These are phyloP conservation scores for Wallacemonas rigidus DNA, from an alignment of 208 protist species.

Conservation along the genomic window DNA sequence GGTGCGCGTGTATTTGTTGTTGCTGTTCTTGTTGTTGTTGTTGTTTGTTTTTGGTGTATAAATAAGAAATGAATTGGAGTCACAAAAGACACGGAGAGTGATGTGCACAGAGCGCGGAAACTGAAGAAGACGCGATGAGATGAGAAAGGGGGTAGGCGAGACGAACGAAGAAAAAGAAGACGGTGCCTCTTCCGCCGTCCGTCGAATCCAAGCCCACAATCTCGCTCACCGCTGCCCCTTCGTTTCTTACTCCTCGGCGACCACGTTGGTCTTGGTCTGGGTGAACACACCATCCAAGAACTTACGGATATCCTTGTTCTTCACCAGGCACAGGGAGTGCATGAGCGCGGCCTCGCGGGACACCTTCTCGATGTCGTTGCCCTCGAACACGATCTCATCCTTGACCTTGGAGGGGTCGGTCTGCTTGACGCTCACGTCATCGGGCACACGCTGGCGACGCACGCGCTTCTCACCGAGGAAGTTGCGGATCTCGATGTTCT, in stretches of 20 bases:
- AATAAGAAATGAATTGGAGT: background rate
- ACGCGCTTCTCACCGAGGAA: constrained; percentile 99
- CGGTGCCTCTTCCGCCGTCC: too few relatives aligned
- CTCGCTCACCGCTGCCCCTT: background rate
- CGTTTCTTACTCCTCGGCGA: constrained; percentile 50
- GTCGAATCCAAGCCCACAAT: too few relatives aligned
- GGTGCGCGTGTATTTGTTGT: background rate
- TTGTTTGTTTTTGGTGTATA: constrained; percentile 1
- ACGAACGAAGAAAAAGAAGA: too few relatives aligned
- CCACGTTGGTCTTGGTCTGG: constrained; percentile 93
- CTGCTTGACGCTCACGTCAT: constrained; percentile 89
- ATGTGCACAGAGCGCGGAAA: too few relatives aligned
- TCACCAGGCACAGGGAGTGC: constrained; percentile 95
- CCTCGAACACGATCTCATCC: constrained; percentile 97
- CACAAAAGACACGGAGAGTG: constrained; percentile 1
- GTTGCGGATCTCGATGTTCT: constrained; percentile 98
- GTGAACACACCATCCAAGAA: constrained; percentile 99
- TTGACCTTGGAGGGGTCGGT: constrained; percentile 93
- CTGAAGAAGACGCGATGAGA: too few relatives aligned
- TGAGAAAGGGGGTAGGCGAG: too few relatives aligned
- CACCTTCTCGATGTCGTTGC: constrained; percentile 95
- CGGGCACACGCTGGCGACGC: constrained; percentile 86
- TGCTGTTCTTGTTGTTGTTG: background rate
- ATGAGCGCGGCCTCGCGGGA: constrained; percentile 95
- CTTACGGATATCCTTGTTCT: constrained; percentile 99